These are phyloP conservation scores for Blakeslea trispora DNA, from an alignment of 371 early-diverging fungal genomes.

Conservation along the genomic window DNA sequence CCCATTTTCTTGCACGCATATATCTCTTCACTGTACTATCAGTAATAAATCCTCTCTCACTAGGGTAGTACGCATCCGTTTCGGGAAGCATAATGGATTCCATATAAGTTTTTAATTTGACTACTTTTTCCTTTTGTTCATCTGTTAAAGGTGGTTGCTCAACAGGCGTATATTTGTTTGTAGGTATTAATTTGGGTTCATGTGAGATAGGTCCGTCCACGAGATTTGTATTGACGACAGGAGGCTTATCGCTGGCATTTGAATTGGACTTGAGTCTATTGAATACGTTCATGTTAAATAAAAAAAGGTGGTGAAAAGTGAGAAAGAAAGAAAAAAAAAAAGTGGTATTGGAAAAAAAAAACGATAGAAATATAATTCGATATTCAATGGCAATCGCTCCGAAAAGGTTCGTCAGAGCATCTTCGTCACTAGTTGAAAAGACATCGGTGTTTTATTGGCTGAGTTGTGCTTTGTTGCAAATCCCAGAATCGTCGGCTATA, in stretches of 20 bases:
- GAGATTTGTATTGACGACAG: conserved; percentile 11
- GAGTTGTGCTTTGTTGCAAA: not conserved
- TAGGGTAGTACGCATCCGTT: conserved; percentile 48
- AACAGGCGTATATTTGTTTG: conserved; percentile 23
- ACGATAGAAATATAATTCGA: not conserved
- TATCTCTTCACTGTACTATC: conserved; percentile 69
- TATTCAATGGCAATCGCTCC: conserved; percentile 9
- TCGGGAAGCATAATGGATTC: conserved; percentile 53
- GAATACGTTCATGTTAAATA: conserved; percentile 21
- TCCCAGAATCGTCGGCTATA: conserved; percentile 2
- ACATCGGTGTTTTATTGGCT: conserved; percentile 5
- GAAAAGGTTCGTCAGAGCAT: conserved; percentile 5
- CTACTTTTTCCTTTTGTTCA: conserved; percentile 47
- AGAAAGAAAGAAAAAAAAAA: conserved; percentile 4
- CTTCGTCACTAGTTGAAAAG: not conserved
- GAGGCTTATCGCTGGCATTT: conserved; percentile 20
- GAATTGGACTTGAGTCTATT: conserved; percentile 31
- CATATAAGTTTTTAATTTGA: conserved; percentile 49
- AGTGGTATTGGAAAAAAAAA: not conserved
- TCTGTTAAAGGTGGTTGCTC: conserved; percentile 38
- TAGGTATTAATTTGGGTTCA: conserved; percentile 40
- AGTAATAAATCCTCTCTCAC: conserved; percentile 57
- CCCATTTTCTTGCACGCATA: conserved; percentile 79
- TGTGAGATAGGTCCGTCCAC: conserved; percentile 35
- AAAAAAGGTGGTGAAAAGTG: not conserved